These are phyloP conservation scores for Candida cerambycidarum DNA, from an alignment of 805 yeast species.

Conservation along the genomic window DNA sequence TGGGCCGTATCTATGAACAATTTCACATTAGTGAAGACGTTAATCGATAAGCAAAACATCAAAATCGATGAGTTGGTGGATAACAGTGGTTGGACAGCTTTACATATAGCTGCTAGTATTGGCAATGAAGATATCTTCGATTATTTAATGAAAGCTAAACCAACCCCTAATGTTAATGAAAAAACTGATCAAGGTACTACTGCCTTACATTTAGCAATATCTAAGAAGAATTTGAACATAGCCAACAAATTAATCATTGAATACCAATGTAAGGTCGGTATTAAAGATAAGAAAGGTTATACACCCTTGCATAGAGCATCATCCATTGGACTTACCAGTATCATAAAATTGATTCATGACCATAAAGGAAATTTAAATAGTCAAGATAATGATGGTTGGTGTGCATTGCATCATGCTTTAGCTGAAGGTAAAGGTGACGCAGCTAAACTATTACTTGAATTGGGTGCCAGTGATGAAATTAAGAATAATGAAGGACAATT, in stretches of 20 bases:
- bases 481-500: slow-evolving; percentile 52
- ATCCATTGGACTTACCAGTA: slow-evolving; percentile 61
- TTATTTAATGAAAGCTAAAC: slow-evolving; percentile 45
- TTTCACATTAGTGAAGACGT: slow-evolving; percentile 32
- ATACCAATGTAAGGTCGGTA: slow-evolving; percentile 59
- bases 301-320: slow-evolving; percentile 83
- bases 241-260: slow-evolving; percentile 52
- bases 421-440: slow-evolving; percentile 88
- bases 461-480: slow-evolving; percentile 63
- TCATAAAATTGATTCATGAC: slow-evolving; percentile 53
- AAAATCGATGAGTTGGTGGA: slow-evolving; percentile 72
- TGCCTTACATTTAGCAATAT: slow-evolving; percentile 70
- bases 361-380: slow-evolving; percentile 66
- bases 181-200: slow-evolving; percentile 72
- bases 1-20: slow-evolving; percentile 81
- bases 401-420: slow-evolving; percentile 84
- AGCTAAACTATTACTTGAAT: slow-evolving; percentile 57
- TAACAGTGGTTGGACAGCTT: slow-evolving; percentile 83
- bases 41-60: slow-evolving; percentile 22
- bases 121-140: slow-evolving; percentile 60
- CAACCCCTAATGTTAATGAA: slow-evolving; percentile 59
- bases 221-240: slow-evolving; percentile 60
- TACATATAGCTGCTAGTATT: slow-evolving; percentile 78
- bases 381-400: slow-evolving; percentile 74
- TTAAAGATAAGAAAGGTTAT: slow-evolving; percentile 65